Evolutionary conservation across 2,329 filamentous ascomycete species (phyloP).

Genomic region (Chaetomium olivaceum): DNA sequence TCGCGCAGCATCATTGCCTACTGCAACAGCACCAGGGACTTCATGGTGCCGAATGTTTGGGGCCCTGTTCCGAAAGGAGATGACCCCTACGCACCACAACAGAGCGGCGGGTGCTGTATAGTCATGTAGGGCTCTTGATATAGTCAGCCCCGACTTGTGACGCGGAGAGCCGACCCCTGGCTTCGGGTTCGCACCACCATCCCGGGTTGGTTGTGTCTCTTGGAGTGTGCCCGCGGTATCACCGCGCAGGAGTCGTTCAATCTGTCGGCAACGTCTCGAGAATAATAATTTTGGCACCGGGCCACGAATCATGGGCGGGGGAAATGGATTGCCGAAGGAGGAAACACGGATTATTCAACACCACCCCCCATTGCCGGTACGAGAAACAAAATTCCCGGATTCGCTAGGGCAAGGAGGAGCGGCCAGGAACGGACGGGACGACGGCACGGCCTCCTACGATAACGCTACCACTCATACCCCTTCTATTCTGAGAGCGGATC

Average conservation of each 20-base stretch:
- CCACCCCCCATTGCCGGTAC: constrained; percentile 4
- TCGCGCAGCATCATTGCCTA: constrained; percentile 87
- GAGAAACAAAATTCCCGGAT: constrained; percentile 13
- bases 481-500: constrained; percentile 29
- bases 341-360: constrained; percentile 6
- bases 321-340: constrained; percentile 4
- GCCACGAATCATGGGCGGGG: constrained; percentile 9
- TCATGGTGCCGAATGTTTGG: constrained; percentile 98
- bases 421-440: constrained; percentile 29
- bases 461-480: constrained; percentile 33
- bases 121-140: constrained; percentile 69
- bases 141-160: constrained; percentile 16
- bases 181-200: constrained; percentile 5
- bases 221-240: neutral
- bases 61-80: constrained; percentile 91
- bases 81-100: constrained; percentile 97
- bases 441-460: constrained; percentile 34
- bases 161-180: constrained; percentile 11
- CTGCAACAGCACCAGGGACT: constrained; percentile 96
- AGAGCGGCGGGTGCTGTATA: constrained; percentile 87
- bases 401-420: constrained; percentile 21
- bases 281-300: constrained; percentile 12
- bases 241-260: neutral
- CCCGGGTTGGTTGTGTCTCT: neutral
- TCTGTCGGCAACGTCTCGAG: neutral